Evolutionary conservation across 345 rosid genomes (phyloP).

Genomic region (Cardamine occulta): DNA sequence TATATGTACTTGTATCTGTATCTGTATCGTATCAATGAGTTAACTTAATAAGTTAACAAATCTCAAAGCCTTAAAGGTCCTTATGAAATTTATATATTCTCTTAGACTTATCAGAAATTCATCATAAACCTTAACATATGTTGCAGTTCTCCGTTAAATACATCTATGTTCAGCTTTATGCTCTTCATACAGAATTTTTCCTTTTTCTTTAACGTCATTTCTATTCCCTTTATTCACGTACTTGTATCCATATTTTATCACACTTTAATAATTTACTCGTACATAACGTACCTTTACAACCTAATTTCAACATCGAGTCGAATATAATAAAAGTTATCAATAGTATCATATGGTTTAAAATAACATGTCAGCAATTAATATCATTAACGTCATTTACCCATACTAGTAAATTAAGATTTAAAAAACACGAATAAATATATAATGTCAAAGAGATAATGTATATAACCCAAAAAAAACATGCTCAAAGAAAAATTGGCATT

Average conservation of each 20-base stretch:
- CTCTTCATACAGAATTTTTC: not conserved
- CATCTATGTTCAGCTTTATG: not conserved
- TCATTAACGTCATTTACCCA: not conserved
- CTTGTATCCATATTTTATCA: not conserved
- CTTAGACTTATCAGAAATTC: not conserved
- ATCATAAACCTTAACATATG: not conserved
- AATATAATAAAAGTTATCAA: not conserved
- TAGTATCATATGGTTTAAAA: not conserved
- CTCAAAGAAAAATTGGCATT: constrained; percentile 18
- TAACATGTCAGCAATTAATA: not conserved
- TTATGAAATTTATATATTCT: not conserved
- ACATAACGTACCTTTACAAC: not conserved
- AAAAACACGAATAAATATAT: not conserved
- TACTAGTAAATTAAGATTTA: not conserved
- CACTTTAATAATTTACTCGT: not conserved
- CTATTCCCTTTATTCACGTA: not conserved
- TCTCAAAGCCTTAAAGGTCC: not conserved
- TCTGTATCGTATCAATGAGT: not conserved
- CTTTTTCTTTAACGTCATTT: not conserved
- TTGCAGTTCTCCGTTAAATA: not conserved
- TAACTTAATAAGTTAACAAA: not conserved
- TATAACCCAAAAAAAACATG: not conserved
- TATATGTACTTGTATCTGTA: not conserved
- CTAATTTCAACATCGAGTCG: not conserved
- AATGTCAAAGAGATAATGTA: not conserved